Evolutionary conservation across 192 early-diverging fungal species (phyloP), one percentile per base, ranked within the genome.

Genomic region (Chytriomyces sp.): DNA sequence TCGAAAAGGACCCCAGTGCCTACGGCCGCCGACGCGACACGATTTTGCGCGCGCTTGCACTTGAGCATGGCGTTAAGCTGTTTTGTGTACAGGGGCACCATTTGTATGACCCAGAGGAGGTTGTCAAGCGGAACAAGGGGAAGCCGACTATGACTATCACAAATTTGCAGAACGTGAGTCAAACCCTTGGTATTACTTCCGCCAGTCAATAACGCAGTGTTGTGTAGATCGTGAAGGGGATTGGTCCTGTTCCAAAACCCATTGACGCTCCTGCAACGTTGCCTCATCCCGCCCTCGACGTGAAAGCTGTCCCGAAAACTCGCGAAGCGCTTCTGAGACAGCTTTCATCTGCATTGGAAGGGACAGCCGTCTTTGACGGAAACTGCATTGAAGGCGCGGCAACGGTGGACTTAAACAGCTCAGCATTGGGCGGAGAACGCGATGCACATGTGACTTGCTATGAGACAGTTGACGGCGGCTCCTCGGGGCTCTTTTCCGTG

Each of bases 61-160:
- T 33, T 19, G 2, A 14, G 0, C n/a, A 28, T 10, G 22, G 58
- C 54, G 44, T 73, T 25, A 31, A 3, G 0, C 19, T 54, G 2
- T 36, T 53, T 1, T 32, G 57, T 8, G 31, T 56, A 3, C 54
- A 31, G 26, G 77, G 77, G 5, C 77, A 76, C 58, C 61, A 61
- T 31, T 67, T 79, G 41, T 79, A 64, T 37, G 39, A 57, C 37
- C 67, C 59, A 1, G 31, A 62, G 12, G 61, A 72, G 10, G 39
- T 79, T 34, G 37, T 59, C 10, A 17, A 39, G 19, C 10, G 12
- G 7, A 53, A 66, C 64, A 70, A 64, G n/a, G 72, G 72, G 17
- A 57, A 60, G 52, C 52, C 64, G 7, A 64, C 72, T 0, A 2
- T 75, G 25, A 75, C 72, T 19, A 58, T 58, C 22, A 17, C 33